Evolutionary conservation across 2,329 filamentous ascomycete species (phyloP).

Genomic region (Fusarium tanahbumbuense): DNA sequence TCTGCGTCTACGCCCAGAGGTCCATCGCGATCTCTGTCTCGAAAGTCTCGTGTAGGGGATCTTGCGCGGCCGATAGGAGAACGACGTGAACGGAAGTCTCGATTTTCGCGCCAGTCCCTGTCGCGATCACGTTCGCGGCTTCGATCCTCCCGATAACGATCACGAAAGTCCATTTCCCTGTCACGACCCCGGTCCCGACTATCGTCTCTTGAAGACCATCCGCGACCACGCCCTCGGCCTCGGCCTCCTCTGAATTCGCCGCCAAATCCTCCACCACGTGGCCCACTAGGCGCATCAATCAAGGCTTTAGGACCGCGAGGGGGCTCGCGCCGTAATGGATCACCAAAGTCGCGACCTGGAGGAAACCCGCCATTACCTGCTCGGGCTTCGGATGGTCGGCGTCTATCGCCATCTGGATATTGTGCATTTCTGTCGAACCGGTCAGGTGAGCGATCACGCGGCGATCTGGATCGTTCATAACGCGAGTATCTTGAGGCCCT

Average conservation of each 20-base stretch:
- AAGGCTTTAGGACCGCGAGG: conserved; percentile 86
- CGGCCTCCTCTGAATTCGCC: conserved; percentile 69
- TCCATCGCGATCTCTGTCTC: conserved; percentile 67
- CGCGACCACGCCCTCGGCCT: conserved; percentile 67
- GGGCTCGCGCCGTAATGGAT: conserved; percentile 72
- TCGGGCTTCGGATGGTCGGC: conserved; percentile 72
- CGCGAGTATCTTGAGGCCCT: conserved; percentile 70
- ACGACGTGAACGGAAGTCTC: conserved; percentile 60
- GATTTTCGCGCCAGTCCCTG: conserved; percentile 57
- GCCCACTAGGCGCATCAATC: conserved; percentile 75
- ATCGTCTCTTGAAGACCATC: conserved; percentile 69
- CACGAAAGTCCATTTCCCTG: conserved; percentile 69
- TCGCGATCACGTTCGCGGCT: conserved; percentile 69
- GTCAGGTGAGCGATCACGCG: conserved; percentile 76
- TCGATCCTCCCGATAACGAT: conserved; percentile 70
- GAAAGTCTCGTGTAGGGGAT: conserved; percentile 75
- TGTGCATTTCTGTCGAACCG: conserved; percentile 68
- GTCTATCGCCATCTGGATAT: conserved; percentile 73
- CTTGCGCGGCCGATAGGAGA: conserved; percentile 70
- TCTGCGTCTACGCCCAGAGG: conserved; percentile 75
- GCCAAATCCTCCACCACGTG: conserved; percentile 73
- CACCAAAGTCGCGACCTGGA: conserved; percentile 69
- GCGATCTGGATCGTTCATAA: conserved; percentile 71
- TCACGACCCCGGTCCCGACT: conserved; percentile 70
- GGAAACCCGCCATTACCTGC: conserved; percentile 70